These are phyloP conservation scores for Ganoderma leucocontextum DNA, from an alignment of 1,284 basidiomycete species.

Conservation along the genomic window DNA sequence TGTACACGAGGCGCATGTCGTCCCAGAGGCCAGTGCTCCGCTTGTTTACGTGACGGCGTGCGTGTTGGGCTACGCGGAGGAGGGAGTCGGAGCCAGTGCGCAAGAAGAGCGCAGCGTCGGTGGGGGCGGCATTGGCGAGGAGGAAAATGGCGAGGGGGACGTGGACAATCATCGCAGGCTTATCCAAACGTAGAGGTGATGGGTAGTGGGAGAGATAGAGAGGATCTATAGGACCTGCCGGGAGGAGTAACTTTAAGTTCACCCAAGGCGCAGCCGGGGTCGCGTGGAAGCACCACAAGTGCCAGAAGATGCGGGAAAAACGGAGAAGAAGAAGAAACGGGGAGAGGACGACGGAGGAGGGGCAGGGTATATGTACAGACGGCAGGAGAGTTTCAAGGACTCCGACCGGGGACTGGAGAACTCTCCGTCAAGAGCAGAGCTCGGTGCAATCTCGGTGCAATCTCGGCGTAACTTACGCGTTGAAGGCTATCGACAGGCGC, in stretches of 20 bases:
- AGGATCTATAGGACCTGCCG: slow-evolving; percentile 12
- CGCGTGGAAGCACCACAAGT: slow-evolving; percentile 15
- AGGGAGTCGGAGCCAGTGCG: slow-evolving; percentile 46
- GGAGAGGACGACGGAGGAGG: not conserved
- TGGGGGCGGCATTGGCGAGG: slow-evolving; percentile 43
- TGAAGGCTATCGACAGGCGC: slow-evolving; percentile 3
- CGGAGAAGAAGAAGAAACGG: slow-evolving; percentile 9
- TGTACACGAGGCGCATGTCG: slow-evolving; percentile 70
- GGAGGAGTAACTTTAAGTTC: not conserved
- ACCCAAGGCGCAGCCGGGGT: slow-evolving; percentile 32
- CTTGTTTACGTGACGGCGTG: slow-evolving; percentile 50
- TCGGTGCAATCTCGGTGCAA: not conserved
- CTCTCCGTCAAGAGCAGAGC: slow-evolving; percentile 4
- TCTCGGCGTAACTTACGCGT: not conserved
- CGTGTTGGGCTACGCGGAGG: slow-evolving; percentile 36
- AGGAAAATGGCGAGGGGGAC: slow-evolving; percentile 44
- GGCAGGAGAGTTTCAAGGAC: slow-evolving; percentile 8
- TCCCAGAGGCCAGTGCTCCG: slow-evolving; percentile 64
- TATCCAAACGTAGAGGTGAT: slow-evolving; percentile 21
- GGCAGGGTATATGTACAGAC: slow-evolving; percentile 21
- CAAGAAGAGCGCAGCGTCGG: slow-evolving; percentile 47
- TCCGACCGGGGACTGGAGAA: slow-evolving; percentile 11
- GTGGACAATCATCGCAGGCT: slow-evolving; percentile 31
- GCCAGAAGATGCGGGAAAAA: slow-evolving; percentile 7
- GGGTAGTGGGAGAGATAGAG: slow-evolving; percentile 22